Evolutionary conservation across 148 eudicot genomes (phyloP).

Genomic region (Bassia scoparia): DNA sequence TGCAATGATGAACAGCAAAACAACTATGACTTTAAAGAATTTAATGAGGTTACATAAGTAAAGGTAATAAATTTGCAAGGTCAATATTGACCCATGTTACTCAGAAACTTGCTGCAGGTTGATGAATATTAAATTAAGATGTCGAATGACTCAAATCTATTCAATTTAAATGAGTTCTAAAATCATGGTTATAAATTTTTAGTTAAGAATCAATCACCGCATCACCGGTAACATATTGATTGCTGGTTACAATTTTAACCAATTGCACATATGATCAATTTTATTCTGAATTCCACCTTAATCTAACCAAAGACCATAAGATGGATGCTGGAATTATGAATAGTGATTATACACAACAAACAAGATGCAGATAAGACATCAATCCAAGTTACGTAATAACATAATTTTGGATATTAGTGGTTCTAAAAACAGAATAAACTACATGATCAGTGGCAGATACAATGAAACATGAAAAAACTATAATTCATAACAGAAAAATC

Average conservation of each 20-base stretch:
- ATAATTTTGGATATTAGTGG: not conserved
- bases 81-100: not conserved
- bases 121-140: not conserved
- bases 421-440: not conserved
- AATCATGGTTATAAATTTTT: no score
- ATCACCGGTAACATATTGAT: not conserved
- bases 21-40: no score
- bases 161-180: not conserved
- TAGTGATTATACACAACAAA: no score
- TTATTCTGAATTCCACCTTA: not conserved
- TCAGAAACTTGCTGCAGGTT: slow-evolving; percentile 2
- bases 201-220: not conserved
- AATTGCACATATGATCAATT: not conserved
- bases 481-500: not conserved
- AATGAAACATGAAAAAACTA: not conserved
- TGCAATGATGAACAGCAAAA: no score
- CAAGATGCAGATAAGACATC: not conserved
- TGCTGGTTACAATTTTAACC: no score
- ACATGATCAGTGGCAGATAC: not conserved
- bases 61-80: not conserved
- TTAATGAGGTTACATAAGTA: no score
- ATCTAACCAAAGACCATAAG: not conserved
- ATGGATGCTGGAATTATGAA: not conserved
- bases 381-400: not conserved
- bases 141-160: not conserved